Evolutionary conservation across 768 basidiomycete genomes (phyloP), one percentile per base, ranked within the genome.

Genomic region (Leccinum subgranulosum): DNA sequence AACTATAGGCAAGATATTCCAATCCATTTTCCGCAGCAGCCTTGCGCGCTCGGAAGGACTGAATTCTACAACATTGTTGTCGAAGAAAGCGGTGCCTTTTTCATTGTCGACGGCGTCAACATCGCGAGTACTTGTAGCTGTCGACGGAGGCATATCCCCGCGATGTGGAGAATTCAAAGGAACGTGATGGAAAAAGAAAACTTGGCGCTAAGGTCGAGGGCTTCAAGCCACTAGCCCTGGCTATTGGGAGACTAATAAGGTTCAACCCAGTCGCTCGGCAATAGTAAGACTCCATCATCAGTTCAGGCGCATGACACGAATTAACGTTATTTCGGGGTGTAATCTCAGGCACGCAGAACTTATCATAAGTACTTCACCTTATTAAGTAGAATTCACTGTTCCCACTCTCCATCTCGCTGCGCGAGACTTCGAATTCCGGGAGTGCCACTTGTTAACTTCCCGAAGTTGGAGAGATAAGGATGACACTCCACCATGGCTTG

Each of bases 1-100:
- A 36, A 80, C 73, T 49, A 80, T 71, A 7, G 79, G 78, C 49
- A 81, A 60, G 23, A 81, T 60, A 58, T 80, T 77, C 58, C 68
- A 65, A 60, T 81, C 79, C 29, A 81, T 60, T 62, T 80, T 81
- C 25, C 77, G 70, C 47, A 80, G 58, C 8, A 72, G 49, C 56
- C 61, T 70, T 2, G 65, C 58, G 27, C 67, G 71, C 49, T 72
- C 67, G 31, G 49, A 25, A 23, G 60, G 58, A 21, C 31, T 51
- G 43, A 67, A 39, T 28, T 64, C 62, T 39, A 51, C 21, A 9
- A 29, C 29, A 51, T 52, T 51, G 12, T 1, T 19, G 4, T 51
- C 46, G 11, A 36, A 28, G 3, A 46, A 6, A 7, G 19, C 28
- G 8, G 6, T 6, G 2, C 34, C 43, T 48, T 69, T 70, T 52